phyloP scores from a whole-genome alignment of 345 rosid species.

The Dipteronia sinensis region DNA sequence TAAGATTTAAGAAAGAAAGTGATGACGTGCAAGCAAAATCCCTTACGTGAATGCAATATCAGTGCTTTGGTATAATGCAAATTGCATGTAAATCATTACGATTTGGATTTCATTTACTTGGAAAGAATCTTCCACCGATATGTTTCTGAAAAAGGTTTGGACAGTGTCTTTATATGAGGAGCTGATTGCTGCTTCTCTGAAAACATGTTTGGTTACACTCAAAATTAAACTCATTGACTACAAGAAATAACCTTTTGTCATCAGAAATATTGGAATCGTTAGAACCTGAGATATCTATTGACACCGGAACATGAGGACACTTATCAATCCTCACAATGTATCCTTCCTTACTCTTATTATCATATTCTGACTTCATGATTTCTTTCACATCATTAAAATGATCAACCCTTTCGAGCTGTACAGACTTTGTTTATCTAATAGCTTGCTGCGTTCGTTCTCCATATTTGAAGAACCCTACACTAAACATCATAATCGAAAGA shows the following conservation, averaged over 20 bases:
- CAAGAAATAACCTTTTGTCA: constrained; percentile 11
- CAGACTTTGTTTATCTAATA: neutral
- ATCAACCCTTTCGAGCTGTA: no score
- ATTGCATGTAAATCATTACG: constrained; percentile 17
- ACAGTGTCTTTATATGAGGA: neutral
- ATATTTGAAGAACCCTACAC: no score
- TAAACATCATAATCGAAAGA: no score
- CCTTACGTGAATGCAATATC: neutral
- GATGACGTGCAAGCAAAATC: neutral
- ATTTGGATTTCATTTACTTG: constrained; percentile 22
- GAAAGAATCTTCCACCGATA: neutral
- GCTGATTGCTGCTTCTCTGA: neutral
- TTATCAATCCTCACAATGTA: neutral
- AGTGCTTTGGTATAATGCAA: constrained; percentile 28
- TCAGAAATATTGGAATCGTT: neutral
- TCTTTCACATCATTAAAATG: no score
- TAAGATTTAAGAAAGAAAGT: neutral
- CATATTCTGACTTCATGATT: no score
- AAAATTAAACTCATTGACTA: constrained; percentile 24
- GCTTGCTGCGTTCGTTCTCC: constrained; percentile 17
- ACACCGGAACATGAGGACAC: no score
- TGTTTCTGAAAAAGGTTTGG: neutral
- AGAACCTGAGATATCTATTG: neutral
- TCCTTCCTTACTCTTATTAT: neutral
- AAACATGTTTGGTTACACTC: constrained; percentile 19